phyloP scores from a whole-genome alignment of 495 filamentous ascomycete species.

The Cryomyces minteri region DNA sequence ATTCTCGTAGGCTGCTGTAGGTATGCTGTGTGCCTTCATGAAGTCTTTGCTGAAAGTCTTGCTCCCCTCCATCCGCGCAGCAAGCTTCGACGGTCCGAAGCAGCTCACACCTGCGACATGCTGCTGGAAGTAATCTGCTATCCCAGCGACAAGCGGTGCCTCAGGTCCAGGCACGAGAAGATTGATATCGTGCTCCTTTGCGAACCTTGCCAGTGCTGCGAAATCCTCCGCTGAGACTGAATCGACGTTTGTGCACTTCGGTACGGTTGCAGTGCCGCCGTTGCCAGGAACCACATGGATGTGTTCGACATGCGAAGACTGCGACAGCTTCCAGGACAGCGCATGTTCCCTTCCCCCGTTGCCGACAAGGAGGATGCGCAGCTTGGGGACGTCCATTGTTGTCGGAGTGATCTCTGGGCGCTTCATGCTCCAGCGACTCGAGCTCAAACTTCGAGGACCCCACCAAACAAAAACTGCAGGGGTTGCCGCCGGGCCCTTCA shows the following conservation, averaged over 20 bases:
- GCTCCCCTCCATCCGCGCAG: constrained; percentile 83
- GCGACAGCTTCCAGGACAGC: constrained; percentile 80
- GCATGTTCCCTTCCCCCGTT: constrained; percentile 92
- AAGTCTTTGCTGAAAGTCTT: constrained; percentile 98
- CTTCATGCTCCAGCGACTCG: too few species aligned
- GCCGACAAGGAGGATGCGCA: constrained; percentile 60
- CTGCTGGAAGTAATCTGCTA: constrained; percentile 55
- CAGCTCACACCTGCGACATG: constrained; percentile 43
- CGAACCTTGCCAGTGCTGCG: constrained; percentile 53
- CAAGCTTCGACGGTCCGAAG: constrained; percentile 75
- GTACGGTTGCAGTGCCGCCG: constrained; percentile 60
- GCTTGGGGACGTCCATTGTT: neutral
- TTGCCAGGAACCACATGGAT: constrained; percentile 67
- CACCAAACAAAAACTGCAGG: too few species aligned
- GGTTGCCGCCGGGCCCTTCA: too few species aligned
- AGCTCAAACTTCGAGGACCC: too few species aligned
- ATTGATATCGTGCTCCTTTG: constrained; percentile 54
- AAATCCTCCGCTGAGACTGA: constrained; percentile 55
- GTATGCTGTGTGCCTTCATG: constrained; percentile 80
- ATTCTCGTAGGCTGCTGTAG: constrained; percentile 78
- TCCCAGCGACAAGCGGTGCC: constrained; percentile 81
- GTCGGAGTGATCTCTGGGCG: too few species aligned
- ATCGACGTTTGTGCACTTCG: constrained; percentile 55
- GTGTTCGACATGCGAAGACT: constrained; percentile 48
- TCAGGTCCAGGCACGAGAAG: constrained; percentile 85